These are phyloP conservation scores for Xylaria sp. DNA, from an alignment of 2,329 filamentous ascomycete genomes.

Conservation along the genomic window DNA sequence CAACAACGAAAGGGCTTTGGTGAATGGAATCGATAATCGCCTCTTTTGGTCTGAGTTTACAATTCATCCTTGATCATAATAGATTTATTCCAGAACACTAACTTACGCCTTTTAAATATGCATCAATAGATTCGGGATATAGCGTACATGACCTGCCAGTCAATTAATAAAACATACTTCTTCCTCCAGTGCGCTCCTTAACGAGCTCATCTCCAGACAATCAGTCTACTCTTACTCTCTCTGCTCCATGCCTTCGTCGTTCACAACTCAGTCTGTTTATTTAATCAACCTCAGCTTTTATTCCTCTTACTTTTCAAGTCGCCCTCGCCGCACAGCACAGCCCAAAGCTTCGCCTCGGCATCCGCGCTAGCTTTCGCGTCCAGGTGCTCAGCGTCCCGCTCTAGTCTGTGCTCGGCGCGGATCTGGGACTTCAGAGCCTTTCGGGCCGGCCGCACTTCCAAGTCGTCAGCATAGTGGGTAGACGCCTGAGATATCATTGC, in stretches of 20 bases:
- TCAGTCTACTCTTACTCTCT: not conserved
- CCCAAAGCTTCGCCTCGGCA: slow-evolving; percentile 45
- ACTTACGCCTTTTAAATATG: not conserved
- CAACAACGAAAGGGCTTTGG: not conserved
- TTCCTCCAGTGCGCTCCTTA: not conserved
- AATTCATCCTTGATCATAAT: not conserved
- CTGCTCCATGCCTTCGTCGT: not conserved
- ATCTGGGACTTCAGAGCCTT: slow-evolving; percentile 39
- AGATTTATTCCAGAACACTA: not conserved
- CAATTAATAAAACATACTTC: not conserved
- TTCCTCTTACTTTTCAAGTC: not conserved
- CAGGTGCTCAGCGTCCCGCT: slow-evolving; percentile 40
- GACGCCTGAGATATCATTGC: slow-evolving; percentile 40
- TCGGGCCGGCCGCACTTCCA: slow-evolving; percentile 27
- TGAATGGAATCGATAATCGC: not conserved
- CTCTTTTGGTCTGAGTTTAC: not conserved
- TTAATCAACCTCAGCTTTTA: not conserved
- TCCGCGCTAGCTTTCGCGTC: slow-evolving; percentile 37
- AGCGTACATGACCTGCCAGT: not conserved
- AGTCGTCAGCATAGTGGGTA: slow-evolving; percentile 26
- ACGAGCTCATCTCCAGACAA: not conserved
- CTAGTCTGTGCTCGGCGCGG: slow-evolving; percentile 42
- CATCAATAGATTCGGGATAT: not conserved
- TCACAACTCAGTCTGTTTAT: not conserved
- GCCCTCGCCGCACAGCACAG: slow-evolving; percentile 35